Evolutionary conservation across 108 stramenopile genomes (phyloP), one percentile per base, ranked within the genome.

Genomic region (Cyclostephanos invisitatus): DNA sequence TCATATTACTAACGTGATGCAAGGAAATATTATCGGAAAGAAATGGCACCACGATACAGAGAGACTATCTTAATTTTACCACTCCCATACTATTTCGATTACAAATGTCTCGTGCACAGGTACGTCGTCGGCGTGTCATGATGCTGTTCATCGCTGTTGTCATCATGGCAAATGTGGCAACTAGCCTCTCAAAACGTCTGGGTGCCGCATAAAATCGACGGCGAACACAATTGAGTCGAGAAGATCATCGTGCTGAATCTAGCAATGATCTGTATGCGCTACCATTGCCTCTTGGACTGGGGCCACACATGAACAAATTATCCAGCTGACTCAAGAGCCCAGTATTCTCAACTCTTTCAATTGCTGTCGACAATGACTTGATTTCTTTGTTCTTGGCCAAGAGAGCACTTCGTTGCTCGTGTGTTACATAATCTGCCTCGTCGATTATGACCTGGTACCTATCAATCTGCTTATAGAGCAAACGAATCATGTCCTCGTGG

Each of bases 401-500:
- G 9, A 72, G 65, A 21, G 58, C 20, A 24, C 3, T 7, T 18
- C 54, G 55, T 20, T 80, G 78, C 44, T 64, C 67, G 1, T 18
- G 67, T 14, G 67, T 49, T 40, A 67, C 50, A 28, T 80, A 58
- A 7, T 80, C 67, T 11, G 67, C 78, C 5, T 80, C 67, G 15
- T 80, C 62, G 0, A 73, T 54, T 14, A 73, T 63, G 1, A 55
- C 25, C 35, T 80, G 72, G 28, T 73, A 80, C 27, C 63, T 60
- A 38, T 72, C 66, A 49, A 68, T 49, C 36, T 73, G 46, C 35
- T 38, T 21, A 17, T 59, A 38, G 3, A 80, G 47, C 54, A 67
- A 47, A 22, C 38, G 46, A 36, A 73, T 73, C 17, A 50, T 61
- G n/a, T 47, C 46, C 0, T 80, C 67, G 32, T 68, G 68, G 42